Conservation (phyloP, 805 yeast species). For the Kurtzmaniella cleridarum region DNA sequence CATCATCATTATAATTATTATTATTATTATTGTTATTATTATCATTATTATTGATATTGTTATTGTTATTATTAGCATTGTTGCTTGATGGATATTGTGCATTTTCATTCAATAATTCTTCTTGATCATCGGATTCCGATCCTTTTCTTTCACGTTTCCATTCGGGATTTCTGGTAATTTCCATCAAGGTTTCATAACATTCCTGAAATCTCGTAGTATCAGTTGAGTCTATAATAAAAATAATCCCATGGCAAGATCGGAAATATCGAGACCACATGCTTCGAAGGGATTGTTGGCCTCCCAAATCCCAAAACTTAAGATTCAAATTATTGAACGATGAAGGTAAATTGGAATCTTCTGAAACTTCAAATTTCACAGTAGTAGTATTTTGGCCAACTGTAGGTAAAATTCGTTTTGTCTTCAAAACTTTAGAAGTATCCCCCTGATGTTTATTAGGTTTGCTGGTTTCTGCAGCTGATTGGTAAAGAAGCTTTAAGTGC, state of each 20-base stretch:
- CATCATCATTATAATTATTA: no score
- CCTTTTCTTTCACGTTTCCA: slow-evolving; percentile 26
- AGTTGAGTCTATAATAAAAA: slow-evolving; percentile 88
- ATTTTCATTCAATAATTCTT: no score
- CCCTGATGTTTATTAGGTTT: slow-evolving; percentile 41
- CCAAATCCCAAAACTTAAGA: slow-evolving; percentile 92
- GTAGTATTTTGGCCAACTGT: slow-evolving; percentile 90
- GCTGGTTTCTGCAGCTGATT: slow-evolving; percentile 59
- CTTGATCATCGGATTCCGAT: not conserved
- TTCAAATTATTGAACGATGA: slow-evolving; percentile 37
- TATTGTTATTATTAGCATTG: slow-evolving; percentile 6
- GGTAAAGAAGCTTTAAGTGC: slow-evolving; percentile 33
- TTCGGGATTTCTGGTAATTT: slow-evolving; percentile 36
- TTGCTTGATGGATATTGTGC: slow-evolving; percentile 3
- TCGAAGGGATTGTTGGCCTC: slow-evolving; percentile 87
- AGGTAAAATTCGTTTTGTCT: slow-evolving; percentile 66
- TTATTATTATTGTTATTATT: slow-evolving; percentile 33
- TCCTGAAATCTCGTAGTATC: slow-evolving; percentile 80
- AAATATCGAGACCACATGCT: slow-evolving; percentile 86
- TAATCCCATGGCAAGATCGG: slow-evolving; percentile 80
- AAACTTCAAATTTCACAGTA: slow-evolving; percentile 35
- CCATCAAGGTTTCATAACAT: slow-evolving; percentile 60
- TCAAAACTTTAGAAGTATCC: slow-evolving; percentile 28
- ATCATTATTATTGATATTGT: slow-evolving; percentile 47
- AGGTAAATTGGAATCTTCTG: slow-evolving; percentile 26